A percentile compares a stretch with the other conserved stretches of the same genome.
Evolutionary conservation across 176 grass and related monocot genomes (phyloP).

Genomic region (Triticum timopheevii): DNA sequence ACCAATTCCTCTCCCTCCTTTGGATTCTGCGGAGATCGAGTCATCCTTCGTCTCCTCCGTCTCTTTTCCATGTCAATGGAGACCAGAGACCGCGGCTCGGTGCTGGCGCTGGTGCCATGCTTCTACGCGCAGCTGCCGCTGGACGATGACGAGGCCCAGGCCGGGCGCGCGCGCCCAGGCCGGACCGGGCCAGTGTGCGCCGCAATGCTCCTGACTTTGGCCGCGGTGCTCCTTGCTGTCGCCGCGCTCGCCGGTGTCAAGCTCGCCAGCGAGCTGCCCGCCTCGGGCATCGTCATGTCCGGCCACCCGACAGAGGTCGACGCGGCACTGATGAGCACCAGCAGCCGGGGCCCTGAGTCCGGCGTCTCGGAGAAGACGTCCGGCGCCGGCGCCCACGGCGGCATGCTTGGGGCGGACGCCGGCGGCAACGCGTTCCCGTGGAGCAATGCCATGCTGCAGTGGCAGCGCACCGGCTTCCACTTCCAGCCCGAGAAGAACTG

Average conservation of each 20-base stretch:
- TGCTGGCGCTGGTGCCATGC: slow-evolving; percentile 3
- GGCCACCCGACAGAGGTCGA: background rate
- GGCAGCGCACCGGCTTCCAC: slow-evolving; percentile 90
- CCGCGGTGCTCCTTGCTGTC: slow-evolving; percentile 29
- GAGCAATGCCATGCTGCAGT: slow-evolving; percentile 87
- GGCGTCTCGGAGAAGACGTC: slow-evolving; percentile 92
- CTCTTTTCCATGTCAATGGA: slow-evolving; percentile 21
- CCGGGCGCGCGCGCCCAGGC: too few species aligned
- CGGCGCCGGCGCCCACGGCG: background rate
- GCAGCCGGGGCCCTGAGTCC: slow-evolving; percentile 34
- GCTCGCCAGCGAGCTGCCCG: background rate
- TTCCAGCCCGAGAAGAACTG: slow-evolving; percentile 95
- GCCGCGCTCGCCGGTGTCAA: slow-evolving; percentile 20
- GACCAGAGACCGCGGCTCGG: background rate
- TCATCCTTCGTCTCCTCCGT: too few species aligned
- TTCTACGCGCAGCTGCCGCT: slow-evolving; percentile 42
- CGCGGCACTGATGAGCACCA: rapidly evolving
- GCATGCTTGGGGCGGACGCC: background rate
- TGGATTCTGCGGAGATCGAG: too few species aligned
- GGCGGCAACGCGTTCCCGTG: slow-evolving; percentile 49
- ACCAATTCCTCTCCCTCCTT: background rate
- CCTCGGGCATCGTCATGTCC: background rate
- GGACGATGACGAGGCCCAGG: background rate
- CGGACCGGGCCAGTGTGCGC: background rate
- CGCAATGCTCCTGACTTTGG: background rate